Evolutionary conservation across 345 rosid species (phyloP), one percentile per base, ranked within the genome.

Genomic region (Eucalyptus melliodora): DNA sequence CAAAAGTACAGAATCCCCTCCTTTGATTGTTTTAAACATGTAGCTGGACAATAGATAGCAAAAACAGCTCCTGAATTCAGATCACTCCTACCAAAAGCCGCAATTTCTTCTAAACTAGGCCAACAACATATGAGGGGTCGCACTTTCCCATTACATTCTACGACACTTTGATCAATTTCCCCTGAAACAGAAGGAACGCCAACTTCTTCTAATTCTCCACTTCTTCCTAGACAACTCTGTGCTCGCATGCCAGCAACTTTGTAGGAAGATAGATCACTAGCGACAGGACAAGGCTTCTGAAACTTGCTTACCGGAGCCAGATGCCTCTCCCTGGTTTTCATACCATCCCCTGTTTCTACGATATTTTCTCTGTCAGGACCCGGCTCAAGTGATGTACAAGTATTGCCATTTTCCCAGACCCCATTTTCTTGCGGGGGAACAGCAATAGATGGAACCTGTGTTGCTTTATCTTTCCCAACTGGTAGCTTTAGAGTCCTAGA

Each of bases 401-500:
- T 47, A 87, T 90, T 88, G 47, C 91, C 88, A 86, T 91, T 91
- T 67, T 69, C 67, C 91, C 90, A 86, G 31, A 85, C 81, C 87
- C 87, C 90, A 90, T 91, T 94, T 90, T 91, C 90, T 90, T 92
- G 88, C 67, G 65, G 50, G 90, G 85, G 88, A 87, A 88, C 91
- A 89, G 62, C 87, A 87, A 87, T 86, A 44, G 91, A 83, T 51
- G 90, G 50, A 53, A 50, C 56, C 72, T 65, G 90, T 90, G 89
- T 92, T 86, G 67, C 83, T 90, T 94, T 92, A 92, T 94, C 94
- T 90, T 90, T 91, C 90, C 91, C 77, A 91, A 86, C 92, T 51
- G 98, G 98, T 91, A 97, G 93, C 95, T 95, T 96, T 91, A 96
- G 92, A 88, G 97, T 90, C 91, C 93, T 94, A 87, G 96, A 95